These are phyloP conservation scores for Picea glauca DNA, from an alignment of 75 land plant genomes.

Conservation along the genomic window DNA sequence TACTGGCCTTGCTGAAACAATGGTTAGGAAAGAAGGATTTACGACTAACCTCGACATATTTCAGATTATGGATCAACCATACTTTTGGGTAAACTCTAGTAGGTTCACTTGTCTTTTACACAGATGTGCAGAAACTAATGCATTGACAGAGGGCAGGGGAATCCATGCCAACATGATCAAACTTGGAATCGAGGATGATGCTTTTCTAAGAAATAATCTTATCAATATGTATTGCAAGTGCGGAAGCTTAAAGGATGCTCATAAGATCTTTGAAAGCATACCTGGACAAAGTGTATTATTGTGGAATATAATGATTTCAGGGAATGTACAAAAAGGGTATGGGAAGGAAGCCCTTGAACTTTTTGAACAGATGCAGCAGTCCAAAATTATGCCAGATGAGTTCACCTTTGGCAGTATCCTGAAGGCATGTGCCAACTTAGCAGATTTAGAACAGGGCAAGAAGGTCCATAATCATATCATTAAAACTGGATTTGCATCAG, in stretches of 20 bases:
- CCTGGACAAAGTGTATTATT: slow-evolving; percentile 16
- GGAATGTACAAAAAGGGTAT: neutral
- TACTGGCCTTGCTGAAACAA: too few relatives aligned
- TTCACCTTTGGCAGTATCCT: neutral
- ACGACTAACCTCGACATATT: too few relatives aligned
- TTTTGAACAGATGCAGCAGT: neutral
- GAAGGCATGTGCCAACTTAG: neutral
- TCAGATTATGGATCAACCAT: too few relatives aligned
- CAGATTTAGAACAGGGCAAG: neutral
- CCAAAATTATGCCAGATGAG: neutral
- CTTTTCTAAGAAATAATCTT: slow-evolving; percentile 35
- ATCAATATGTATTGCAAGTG: slow-evolving; percentile 53
- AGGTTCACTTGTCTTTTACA: too few relatives aligned
- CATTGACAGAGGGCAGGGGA: slow-evolving; percentile 27
- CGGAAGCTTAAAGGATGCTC: slow-evolving; percentile 32
- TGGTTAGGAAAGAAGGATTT: too few relatives aligned
- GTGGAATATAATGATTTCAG: neutral
- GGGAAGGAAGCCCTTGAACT: neutral
- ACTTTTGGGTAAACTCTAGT: too few relatives aligned
- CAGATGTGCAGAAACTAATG: neutral
- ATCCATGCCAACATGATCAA: slow-evolving; percentile 40
- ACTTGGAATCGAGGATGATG: slow-evolving; percentile 10
- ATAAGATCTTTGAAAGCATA: slow-evolving; percentile 25
- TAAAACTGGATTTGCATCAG: too few relatives aligned
- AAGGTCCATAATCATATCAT: neutral